A percentile compares a stretch with the other conserved stretches of the same genome.
Evolutionary conservation across 2,329 filamentous ascomycete genomes (phyloP).

Genomic region (Fusarium gaditjirri): DNA sequence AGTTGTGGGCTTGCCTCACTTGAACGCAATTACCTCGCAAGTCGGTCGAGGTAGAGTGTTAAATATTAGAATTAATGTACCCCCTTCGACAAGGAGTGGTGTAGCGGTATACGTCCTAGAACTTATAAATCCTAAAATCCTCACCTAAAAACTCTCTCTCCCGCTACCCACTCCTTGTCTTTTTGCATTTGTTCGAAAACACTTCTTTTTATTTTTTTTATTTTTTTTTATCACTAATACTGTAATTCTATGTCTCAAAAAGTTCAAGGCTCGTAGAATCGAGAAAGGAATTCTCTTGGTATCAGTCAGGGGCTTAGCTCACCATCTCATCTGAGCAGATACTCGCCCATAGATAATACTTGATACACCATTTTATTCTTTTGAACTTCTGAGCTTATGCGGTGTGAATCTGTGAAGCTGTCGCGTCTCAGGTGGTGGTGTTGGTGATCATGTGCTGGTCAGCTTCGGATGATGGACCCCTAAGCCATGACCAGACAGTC

Average conservation of each 20-base stretch:
- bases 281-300: background rate
- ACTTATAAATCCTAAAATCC: conserved; percentile 2
- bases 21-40: background rate
- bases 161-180: conserved; percentile 1
- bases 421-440: too few species aligned
- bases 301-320: background rate
- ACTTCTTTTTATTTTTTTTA: background rate
- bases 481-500: rapidly evolving
- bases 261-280: background rate
- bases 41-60: background rate
- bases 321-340: background rate
- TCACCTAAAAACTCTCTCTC: conserved; percentile 11
- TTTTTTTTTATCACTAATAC: background rate
- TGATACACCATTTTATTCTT: rapidly evolving
- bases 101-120: conserved; percentile 7
- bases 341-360: rapidly evolving
- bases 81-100: background rate
- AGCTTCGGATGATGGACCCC: background rate
- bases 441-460: rapidly evolving
- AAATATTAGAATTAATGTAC: background rate
- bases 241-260: too few species aligned
- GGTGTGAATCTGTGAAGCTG: too few species aligned
- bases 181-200: background rate
- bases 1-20: background rate
- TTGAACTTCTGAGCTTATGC: rapidly evolving